Evolutionary conservation across 805 yeast species (phyloP).

Genomic region (Yamadazyma scolyti): DNA sequence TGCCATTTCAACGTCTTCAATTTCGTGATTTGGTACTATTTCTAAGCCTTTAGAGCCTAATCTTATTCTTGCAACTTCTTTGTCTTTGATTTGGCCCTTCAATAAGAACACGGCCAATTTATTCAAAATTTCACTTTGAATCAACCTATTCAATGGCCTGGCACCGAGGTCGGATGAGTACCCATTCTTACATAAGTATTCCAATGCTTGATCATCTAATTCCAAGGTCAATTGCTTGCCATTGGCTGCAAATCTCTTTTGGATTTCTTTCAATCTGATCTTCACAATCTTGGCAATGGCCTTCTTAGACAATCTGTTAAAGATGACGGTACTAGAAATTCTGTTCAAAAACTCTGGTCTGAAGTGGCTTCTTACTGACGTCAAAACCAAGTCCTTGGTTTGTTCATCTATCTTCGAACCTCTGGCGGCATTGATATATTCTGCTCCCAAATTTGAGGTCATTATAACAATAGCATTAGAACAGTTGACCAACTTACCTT

Average conservation of each 20-base stretch:
- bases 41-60: slow-evolving; percentile 61
- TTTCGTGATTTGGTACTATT: slow-evolving; percentile 83
- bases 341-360: slow-evolving; percentile 97
- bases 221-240: slow-evolving; percentile 74
- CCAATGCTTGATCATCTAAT: slow-evolving; percentile 73
- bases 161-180: slow-evolving; percentile 95
- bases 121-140: slow-evolving; percentile 84
- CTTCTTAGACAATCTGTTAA: slow-evolving; percentile 86
- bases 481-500: slow-evolving; percentile 90
- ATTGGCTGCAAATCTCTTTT: slow-evolving; percentile 76
- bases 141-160: slow-evolving; percentile 89
- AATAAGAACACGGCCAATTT: slow-evolving; percentile 84
- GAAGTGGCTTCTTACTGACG: slow-evolving; percentile 80
- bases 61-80: slow-evolving; percentile 74
- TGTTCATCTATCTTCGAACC: slow-evolving; percentile 61
- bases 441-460: slow-evolving; percentile 98
- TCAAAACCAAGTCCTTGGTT: slow-evolving; percentile 78
- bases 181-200: slow-evolving; percentile 80
- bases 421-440: slow-evolving; percentile 67
- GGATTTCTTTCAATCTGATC: slow-evolving; percentile 80
- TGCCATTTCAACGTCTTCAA: slow-evolving; percentile 45
- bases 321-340: slow-evolving; percentile 87
- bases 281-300: slow-evolving; percentile 91
- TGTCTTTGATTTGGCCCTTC: slow-evolving; percentile 82
- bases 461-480: slow-evolving; percentile 89